These are phyloP conservation scores for Geotrichum phurueaensis DNA, from an alignment of 1,139 yeast genomes.

Conservation along the genomic window DNA sequence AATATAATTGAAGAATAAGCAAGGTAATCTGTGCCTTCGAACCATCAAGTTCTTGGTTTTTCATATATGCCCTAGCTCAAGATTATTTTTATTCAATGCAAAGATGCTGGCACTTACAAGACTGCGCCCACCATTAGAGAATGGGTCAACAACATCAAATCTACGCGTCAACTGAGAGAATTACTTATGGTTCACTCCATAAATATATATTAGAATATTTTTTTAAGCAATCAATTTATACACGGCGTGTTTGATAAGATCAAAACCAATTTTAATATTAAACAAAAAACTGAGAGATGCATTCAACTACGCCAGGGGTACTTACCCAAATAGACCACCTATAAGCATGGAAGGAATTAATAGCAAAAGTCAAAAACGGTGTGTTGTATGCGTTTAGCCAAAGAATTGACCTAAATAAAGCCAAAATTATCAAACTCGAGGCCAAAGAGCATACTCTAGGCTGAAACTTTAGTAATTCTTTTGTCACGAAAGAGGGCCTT, in stretches of 20 bases:
- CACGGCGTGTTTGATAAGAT: constrained; percentile 61
- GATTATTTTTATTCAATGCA: constrained; percentile 64
- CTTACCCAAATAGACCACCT: constrained; percentile 36
- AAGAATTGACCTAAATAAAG: constrained; percentile 42
- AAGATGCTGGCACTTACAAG: constrained; percentile 66
- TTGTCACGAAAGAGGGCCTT: constrained; percentile 43
- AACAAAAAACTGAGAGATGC: constrained; percentile 35
- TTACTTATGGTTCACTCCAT: constrained; percentile 59
- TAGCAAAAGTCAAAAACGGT: constrained; percentile 45
- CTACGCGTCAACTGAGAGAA: constrained; percentile 46
- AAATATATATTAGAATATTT: constrained; percentile 40
- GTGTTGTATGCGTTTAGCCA: constrained; percentile 52
- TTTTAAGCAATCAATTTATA: constrained; percentile 42
- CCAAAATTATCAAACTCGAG: constrained; percentile 36
- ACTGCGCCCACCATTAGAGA: constrained; percentile 70
- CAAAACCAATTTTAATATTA: constrained; percentile 53
- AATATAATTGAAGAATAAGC: constrained; percentile 59
- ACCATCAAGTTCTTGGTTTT: constrained; percentile 41
- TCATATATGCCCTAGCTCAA: constrained; percentile 51
- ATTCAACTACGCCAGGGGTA: constrained; percentile 36
- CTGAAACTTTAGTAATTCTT: constrained; percentile 43
- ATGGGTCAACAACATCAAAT: constrained; percentile 57
- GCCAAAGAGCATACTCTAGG: constrained; percentile 35
- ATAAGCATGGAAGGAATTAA: constrained; percentile 47
- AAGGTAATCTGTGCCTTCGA: constrained; percentile 31